These are phyloP conservation scores for Morella rubra DNA, from an alignment of 306 rosid species.

Conservation along the genomic window DNA sequence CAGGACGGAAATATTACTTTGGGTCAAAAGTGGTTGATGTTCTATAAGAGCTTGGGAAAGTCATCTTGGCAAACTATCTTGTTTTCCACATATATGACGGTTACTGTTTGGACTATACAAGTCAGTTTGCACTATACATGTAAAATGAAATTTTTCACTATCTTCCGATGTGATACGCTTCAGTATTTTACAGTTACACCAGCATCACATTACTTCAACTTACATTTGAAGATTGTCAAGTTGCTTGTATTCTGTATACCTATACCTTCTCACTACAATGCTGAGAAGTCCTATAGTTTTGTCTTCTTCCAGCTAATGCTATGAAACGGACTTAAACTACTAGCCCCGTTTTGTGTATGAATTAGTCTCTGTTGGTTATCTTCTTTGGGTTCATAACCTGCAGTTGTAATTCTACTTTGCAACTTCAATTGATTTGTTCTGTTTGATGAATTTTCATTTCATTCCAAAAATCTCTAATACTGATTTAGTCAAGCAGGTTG, in stretches of 20 bases:
- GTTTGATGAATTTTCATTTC: slow-evolving; percentile 1
- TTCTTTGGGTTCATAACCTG: not conserved
- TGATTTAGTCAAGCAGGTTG: slow-evolving; percentile 55
- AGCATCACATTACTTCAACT: too few species aligned
- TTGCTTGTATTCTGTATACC: not conserved
- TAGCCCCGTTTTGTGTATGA: not conserved
- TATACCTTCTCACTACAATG: too few species aligned
- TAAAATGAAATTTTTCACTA: not conserved
- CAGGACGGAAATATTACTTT: slow-evolving; percentile 16
- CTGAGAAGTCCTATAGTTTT: not conserved
- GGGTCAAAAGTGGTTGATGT: not conserved
- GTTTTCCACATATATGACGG: too few species aligned
- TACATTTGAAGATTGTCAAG: not conserved
- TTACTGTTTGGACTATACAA: too few species aligned
- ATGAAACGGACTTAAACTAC: not conserved
- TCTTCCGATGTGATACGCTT: not conserved
- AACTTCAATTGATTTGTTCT: slow-evolving; percentile 11
- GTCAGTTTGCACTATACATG: too few species aligned
- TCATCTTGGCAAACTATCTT: not conserved
- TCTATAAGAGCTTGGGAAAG: slow-evolving; percentile 11
- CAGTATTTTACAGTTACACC: too few species aligned
- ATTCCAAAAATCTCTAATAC: slow-evolving; percentile 3
- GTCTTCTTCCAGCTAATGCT: not conserved
- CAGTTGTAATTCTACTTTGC: not conserved
- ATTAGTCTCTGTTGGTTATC: slow-evolving; percentile 3